Percentiles rank a stretch among this genome's conserved stretches.
Conservation (phyloP, 352 stramenopile genomes). For the Phytophthora pseudosyringae region DNA sequence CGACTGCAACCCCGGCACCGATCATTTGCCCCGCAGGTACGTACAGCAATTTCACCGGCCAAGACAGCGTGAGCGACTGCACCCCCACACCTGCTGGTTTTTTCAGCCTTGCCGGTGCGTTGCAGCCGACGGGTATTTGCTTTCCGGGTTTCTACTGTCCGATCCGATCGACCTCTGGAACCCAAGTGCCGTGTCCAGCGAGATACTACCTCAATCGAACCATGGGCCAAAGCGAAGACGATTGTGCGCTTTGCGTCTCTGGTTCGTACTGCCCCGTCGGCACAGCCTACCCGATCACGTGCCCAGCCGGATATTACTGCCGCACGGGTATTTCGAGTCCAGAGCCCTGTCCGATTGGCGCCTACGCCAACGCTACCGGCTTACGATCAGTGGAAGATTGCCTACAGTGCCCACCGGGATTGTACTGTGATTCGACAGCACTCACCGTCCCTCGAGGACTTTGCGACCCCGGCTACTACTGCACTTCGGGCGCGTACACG, state of each 20-base stretch:
- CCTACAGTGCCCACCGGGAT: constrained; percentile 83
- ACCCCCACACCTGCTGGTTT: constrained; percentile 73
- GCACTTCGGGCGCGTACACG: constrained; percentile 86
- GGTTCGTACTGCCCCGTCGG: constrained; percentile 73
- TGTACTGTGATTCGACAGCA: constrained; percentile 91
- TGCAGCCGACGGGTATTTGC: constrained; percentile 66
- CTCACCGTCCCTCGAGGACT: constrained; percentile 74
- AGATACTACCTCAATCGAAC: constrained; percentile 80
- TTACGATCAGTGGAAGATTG: constrained; percentile 89
- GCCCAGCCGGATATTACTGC: constrained; percentile 88
- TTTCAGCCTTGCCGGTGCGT: constrained; percentile 68
- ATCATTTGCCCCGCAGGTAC: constrained; percentile 85
- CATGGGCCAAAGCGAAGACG: constrained; percentile 64
- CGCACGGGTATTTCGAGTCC: constrained; percentile 77
- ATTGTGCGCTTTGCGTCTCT: constrained; percentile 77
- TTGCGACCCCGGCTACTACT: constrained; percentile 94
- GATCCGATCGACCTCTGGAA: constrained; percentile 63
- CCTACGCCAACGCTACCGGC: constrained; percentile 82
- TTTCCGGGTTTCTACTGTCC: constrained; percentile 89
- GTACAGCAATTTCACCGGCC: constrained; percentile 84
- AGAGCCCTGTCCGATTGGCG: constrained; percentile 91
- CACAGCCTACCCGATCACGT: constrained; percentile 67
- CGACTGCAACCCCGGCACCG: constrained; percentile 63
- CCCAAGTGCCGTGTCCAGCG: constrained; percentile 77
- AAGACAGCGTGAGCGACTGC: constrained; percentile 77